Percentiles rank a stretch among this genome's conserved stretches.
Evolutionary conservation across 1,284 basidiomycete species (phyloP).

Genomic region (Phylloboletellus chloephorus): DNA sequence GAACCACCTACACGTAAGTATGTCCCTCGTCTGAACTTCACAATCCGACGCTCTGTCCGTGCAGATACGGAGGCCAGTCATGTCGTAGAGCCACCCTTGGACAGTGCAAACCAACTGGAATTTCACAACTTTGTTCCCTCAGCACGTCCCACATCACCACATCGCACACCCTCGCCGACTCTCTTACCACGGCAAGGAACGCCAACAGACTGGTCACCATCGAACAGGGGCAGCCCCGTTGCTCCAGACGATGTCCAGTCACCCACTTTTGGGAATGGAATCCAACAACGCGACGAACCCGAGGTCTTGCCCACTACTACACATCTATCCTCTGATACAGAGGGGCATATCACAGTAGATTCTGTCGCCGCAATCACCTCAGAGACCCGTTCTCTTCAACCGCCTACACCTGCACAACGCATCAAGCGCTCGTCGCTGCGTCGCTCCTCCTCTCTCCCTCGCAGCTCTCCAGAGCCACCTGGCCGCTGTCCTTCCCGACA

Average conservation of each 20-base stretch:
- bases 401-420: conserved; percentile 32
- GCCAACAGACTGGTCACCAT: conserved; percentile 28
- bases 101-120: not conserved
- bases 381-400: conserved; percentile 20
- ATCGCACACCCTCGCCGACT: conserved; percentile 7
- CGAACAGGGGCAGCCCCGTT: conserved; percentile 19
- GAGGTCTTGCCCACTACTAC: not conserved
- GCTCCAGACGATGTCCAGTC: not conserved
- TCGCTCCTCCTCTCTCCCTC: conserved; percentile 5
- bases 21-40: not conserved
- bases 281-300: conserved; percentile 4
- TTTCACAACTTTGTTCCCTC: not conserved
- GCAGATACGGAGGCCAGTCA: conserved; percentile 7
- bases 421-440: conserved; percentile 8
- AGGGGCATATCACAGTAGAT: not conserved
- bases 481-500: conserved; percentile 4
- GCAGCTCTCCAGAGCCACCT: conserved; percentile 11
- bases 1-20: conserved; percentile 13
- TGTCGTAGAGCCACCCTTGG: not conserved
- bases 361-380: not conserved
- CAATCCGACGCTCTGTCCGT: not conserved
- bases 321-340: conserved; percentile 5
- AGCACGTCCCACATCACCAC: not conserved
- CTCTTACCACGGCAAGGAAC: conserved; percentile 19
- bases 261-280: not conserved